phyloP scores from a whole-genome alignment of 495 filamentous ascomycete genomes.

The Lindgomyces ingoldianus region DNA sequence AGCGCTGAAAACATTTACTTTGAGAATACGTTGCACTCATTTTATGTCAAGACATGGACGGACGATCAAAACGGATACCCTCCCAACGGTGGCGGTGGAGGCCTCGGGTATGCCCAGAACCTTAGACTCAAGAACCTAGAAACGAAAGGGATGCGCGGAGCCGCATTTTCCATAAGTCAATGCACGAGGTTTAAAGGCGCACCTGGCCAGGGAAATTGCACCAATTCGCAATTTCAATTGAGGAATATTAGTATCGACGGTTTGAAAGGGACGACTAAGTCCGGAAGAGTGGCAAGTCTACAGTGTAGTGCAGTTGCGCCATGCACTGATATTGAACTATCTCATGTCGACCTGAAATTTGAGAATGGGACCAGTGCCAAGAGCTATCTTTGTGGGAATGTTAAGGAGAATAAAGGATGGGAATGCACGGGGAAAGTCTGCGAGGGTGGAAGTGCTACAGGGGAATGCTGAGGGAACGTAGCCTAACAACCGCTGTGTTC shows the following conservation, averaged over 20 bases:
- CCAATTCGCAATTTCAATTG: not conserved
- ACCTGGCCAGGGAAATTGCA: conserved; percentile 2
- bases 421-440: conserved; percentile 6
- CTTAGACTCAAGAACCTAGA: not conserved
- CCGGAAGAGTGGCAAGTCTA: not conserved
- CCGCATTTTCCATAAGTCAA: not conserved
- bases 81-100: conserved; percentile 10
- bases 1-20: conserved; percentile 42
- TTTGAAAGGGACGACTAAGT: conserved; percentile 3
- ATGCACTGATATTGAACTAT: conserved; percentile 3
- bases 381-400: conserved; percentile 15
- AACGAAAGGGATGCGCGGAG: not conserved
- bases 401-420: not conserved
- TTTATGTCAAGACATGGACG: conserved; percentile 47
- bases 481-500: no score
- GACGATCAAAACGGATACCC: conserved; percentile 9
- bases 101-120: not conserved
- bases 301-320: conserved; percentile 14
- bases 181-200: conserved; percentile 10
- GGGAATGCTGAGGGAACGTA: conserved; percentile 10
- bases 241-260: not conserved
- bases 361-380: not conserved
- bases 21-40: conserved; percentile 46
- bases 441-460: conserved; percentile 10
- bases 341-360: not conserved